A percentile compares a stretch with the other conserved stretches of the same genome.
phyloP scores from a whole-genome alignment of 2,329 filamentous ascomycete species.

The Hawksworthiomyces lignivorus region DNA sequence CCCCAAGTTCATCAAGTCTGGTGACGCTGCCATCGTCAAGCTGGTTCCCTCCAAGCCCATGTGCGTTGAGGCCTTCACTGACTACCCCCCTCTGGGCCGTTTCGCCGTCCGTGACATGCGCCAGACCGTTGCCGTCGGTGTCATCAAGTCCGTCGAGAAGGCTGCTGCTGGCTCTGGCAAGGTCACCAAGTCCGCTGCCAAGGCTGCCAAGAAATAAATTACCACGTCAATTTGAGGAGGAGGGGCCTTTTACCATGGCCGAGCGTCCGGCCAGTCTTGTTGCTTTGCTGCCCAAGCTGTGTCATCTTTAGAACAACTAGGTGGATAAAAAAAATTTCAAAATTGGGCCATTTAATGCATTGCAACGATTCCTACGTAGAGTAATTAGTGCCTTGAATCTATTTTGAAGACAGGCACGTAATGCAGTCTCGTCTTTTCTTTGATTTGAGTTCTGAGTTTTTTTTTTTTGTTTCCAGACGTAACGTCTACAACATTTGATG shows the following conservation, averaged over 20 bases:
- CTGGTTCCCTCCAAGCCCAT: conserved; percentile 99
- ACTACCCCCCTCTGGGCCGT: conserved; percentile 98
- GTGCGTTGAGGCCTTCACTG: conserved; percentile 99
- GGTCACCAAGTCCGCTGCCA: conserved; percentile 65
- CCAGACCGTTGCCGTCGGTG: conserved; percentile 84
- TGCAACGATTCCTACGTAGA: too few relatives aligned
- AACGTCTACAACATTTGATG: too few relatives aligned
- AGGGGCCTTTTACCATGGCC: conserved; percentile 6
- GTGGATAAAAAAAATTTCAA: conserved; percentile 9
- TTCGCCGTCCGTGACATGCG: conserved; percentile 99
- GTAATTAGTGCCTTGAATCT: too few relatives aligned
- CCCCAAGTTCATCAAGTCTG: conserved; percentile 99
- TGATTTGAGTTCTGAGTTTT: too few relatives aligned
- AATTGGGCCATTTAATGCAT: conserved; percentile 6
- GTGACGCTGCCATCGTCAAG: conserved; percentile 99
- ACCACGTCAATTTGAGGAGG: conserved; percentile 3
- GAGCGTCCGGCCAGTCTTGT: conserved; percentile 4
- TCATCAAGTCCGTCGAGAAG: conserved; percentile 85
- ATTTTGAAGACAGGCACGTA: too few relatives aligned
- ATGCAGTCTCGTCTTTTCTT: too few relatives aligned
- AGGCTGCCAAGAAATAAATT: conserved; percentile 67
- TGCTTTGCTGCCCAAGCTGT: conserved; percentile 5
- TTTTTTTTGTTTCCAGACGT: too few relatives aligned
- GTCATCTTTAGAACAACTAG: conserved; percentile 5
- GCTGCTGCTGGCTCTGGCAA: conserved; percentile 48